Conservation (phyloP, 2,329 filamentous ascomycete genomes). For the Fonsecaea nubica region DNA sequence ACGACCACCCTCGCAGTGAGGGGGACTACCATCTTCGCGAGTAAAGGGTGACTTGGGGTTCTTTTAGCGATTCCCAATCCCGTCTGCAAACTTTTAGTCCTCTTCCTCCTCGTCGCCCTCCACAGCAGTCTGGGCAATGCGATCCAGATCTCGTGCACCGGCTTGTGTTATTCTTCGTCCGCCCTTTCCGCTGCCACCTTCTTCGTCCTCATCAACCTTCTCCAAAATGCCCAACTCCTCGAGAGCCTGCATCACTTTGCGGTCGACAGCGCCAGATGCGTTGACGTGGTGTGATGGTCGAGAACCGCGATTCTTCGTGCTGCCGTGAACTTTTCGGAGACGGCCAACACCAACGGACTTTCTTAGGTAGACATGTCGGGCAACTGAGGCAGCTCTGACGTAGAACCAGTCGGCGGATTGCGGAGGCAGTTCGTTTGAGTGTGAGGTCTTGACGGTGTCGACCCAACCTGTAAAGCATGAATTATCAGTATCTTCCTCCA, state of each 20-base stretch:
- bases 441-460: conserved; percentile 98
- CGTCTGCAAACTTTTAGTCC: conserved; percentile 45
- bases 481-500: conserved; percentile 24
- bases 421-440: conserved; percentile 95
- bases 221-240: conserved; percentile 99
- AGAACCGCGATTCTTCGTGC: conserved; percentile 94
- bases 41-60: neutral
- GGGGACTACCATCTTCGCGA: neutral
- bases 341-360: conserved; percentile 99
- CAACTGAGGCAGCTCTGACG: conserved; percentile 88
- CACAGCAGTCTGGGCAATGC: conserved; percentile 80
- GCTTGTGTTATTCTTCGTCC: conserved; percentile 97
- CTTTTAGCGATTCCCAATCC: conserved; percentile 8
- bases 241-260: conserved; percentile 94
- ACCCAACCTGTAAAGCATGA: conserved; percentile 76
- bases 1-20: neutral
- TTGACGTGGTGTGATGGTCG: conserved; percentile 94
- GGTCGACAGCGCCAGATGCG: conserved; percentile 92
- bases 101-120: conserved; percentile 73
- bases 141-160: conserved; percentile 99
- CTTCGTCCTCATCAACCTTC: conserved; percentile 78
- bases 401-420: conserved; percentile 98
- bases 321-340: conserved; percentile 94
- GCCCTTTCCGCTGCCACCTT: conserved; percentile 89
- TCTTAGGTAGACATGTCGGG: conserved; percentile 98